These are phyloP conservation scores for Posidonia australis DNA, from an alignment of 106 monocot species.

Conservation along the genomic window DNA sequence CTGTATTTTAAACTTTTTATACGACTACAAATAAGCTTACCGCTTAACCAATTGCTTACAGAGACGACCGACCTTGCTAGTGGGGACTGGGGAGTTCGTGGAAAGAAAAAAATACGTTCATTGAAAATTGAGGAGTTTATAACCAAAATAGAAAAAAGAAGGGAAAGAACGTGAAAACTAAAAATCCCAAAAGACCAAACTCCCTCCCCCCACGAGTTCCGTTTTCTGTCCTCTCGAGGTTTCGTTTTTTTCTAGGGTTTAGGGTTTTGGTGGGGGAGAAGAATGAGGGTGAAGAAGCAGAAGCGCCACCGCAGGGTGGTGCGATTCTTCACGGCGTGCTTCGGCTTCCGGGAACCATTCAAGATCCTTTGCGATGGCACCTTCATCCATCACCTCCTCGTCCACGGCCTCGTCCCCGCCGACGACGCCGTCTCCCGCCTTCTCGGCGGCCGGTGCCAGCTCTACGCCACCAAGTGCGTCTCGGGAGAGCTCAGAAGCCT, in stretches of 20 bases:
- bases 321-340: constrained; percentile 70
- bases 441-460: constrained; percentile 38
- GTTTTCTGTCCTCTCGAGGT: neutral
- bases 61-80: no score
- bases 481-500: constrained; percentile 59
- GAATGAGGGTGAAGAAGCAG: constrained; percentile 90
- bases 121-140: no score
- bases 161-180: no score
- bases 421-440: constrained; percentile 46
- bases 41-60: no score
- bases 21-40: no score
- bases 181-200: no score
- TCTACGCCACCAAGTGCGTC: constrained; percentile 63
- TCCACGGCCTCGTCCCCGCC: constrained; percentile 49
- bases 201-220: no score
- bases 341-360: constrained; percentile 91
- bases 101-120: no score
- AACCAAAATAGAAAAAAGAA: no score
- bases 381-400: constrained; percentile 81
- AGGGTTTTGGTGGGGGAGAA: constrained; percentile 4
- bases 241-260: constrained; percentile 3
- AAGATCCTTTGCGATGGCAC: constrained; percentile 90
- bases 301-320: constrained; percentile 71
- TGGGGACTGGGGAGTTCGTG: no score
- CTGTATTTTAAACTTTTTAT: no score